Evolutionary conservation across 352 stramenopile species (phyloP).

Genomic region (Pythium oligandrum): DNA sequence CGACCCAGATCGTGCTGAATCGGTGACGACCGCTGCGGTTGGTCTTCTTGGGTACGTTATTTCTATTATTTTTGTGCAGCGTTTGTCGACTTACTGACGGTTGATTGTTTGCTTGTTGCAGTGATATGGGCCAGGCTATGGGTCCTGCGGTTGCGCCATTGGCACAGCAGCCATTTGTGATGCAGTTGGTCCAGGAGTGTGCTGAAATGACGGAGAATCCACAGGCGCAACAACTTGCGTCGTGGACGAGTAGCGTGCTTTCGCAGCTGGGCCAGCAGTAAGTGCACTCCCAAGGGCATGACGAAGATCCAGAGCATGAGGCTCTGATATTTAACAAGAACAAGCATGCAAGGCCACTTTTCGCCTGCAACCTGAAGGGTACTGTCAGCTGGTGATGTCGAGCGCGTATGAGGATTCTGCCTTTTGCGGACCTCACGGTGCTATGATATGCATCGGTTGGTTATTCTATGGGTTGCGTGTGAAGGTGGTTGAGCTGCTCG

Average conservation of each 20-base stretch:
- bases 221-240: constrained; percentile 64
- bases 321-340: neutral
- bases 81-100: constrained; percentile 16
- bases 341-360: no score
- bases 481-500: no score
- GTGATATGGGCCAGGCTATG: constrained; percentile 78
- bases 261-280: constrained; percentile 43
- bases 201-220: constrained; percentile 35
- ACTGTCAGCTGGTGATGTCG: no score
- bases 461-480: no score
- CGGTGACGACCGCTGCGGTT: constrained; percentile 90
- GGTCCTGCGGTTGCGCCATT: constrained; percentile 56
- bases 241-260: constrained; percentile 75
- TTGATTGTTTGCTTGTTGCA: constrained; percentile 20
- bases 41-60: constrained; percentile 80
- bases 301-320: constrained; percentile 9
- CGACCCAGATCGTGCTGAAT: constrained; percentile 76
- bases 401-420: neutral
- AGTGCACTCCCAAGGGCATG: constrained; percentile 1
- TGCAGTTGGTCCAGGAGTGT: constrained; percentile 71
- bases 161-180: constrained; percentile 66
- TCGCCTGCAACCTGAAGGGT: no score
- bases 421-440: neutral
- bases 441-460: no score
- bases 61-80: constrained; percentile 1